Conservation (phyloP, 441 rosid genomes). For the Croton setiger region DNA sequence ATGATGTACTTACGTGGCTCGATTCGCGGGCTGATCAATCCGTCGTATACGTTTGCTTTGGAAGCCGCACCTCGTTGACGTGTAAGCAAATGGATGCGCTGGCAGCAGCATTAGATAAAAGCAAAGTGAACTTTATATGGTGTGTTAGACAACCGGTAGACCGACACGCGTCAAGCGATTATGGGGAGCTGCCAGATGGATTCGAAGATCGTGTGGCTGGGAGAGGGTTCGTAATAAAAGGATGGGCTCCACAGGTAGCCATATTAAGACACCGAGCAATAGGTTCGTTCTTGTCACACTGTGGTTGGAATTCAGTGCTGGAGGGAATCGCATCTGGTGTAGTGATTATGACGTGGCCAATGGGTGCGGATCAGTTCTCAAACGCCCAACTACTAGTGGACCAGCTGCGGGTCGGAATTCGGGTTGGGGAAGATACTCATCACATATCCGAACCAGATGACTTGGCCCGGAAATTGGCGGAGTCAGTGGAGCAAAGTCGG, state of each 20-base stretch:
- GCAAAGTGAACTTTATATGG: slow-evolving; percentile 42
- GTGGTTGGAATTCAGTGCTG: slow-evolving; percentile 60
- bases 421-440: slow-evolving; percentile 37
- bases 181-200: slow-evolving; percentile 21
- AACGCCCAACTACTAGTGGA: slow-evolving; percentile 35
- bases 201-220: slow-evolving; percentile 29
- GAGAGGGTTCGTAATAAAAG: slow-evolving; percentile 38
- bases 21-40: slow-evolving; percentile 35
- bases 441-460: slow-evolving; percentile 35
- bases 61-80: slow-evolving; percentile 40
- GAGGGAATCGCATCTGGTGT: slow-evolving; percentile 43
- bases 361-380: slow-evolving; percentile 49
- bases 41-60: slow-evolving; percentile 54
- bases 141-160: slow-evolving; percentile 25
- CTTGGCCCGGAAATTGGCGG: slow-evolving; percentile 28
- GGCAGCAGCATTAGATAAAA: slow-evolving; percentile 38
- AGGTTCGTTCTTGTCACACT: slow-evolving; percentile 55
- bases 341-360: slow-evolving; percentile 53
- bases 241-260: slow-evolving; percentile 59
- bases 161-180: background rate
- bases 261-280: slow-evolving; percentile 44
- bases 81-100: slow-evolving; percentile 37
- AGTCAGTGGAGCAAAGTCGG: slow-evolving; percentile 20
- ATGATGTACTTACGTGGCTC: slow-evolving; percentile 37
- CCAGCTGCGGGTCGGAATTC: slow-evolving; percentile 35